Percentiles rank a stretch among this genome's conserved stretches.
phyloP scores from a whole-genome alignment of 2,329 filamentous ascomycete genomes.

The Calonectria pauciramosa region DNA sequence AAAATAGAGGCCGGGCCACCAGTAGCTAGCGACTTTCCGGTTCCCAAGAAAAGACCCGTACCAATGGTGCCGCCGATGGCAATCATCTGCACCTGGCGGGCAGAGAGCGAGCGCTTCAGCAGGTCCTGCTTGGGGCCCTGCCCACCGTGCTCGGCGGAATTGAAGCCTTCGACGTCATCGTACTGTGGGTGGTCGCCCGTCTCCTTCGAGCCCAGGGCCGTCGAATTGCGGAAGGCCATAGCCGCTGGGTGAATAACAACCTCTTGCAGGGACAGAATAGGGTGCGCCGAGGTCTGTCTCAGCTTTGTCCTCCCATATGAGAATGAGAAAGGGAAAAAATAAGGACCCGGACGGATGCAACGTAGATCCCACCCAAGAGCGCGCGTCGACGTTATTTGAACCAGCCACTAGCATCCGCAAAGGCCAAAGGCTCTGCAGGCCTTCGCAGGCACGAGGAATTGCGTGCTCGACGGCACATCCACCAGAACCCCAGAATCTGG shows the following conservation, averaged over 20 bases:
- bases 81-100: slow-evolving; percentile 78
- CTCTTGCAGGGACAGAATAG: neutral
- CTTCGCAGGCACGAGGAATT: slow-evolving; percentile 40
- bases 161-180: slow-evolving; percentile 39
- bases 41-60: slow-evolving; percentile 74
- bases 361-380: neutral
- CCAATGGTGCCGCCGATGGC: slow-evolving; percentile 72
- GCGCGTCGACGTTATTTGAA: slow-evolving; percentile 21
- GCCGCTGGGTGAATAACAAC: neutral
- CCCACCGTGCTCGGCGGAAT: slow-evolving; percentile 5
- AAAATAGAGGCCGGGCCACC: slow-evolving; percentile 72
- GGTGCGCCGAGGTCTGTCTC: neutral
- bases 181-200: slow-evolving; percentile 10
- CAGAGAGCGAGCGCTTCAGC: slow-evolving; percentile 67
- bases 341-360: neutral
- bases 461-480: slow-evolving; percentile 44
- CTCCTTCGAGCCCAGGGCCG: slow-evolving; percentile 35
- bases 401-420: neutral
- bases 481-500: slow-evolving; percentile 30
- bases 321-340: neutral
- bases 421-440: slow-evolving; percentile 4
- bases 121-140: slow-evolving; percentile 53
- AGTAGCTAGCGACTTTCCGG: slow-evolving; percentile 70
- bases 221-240: slow-evolving; percentile 27
- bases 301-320: neutral